Conservation (phyloP, 2,329 filamentous ascomycete genomes). For the Celoporthe dispersa region DNA sequence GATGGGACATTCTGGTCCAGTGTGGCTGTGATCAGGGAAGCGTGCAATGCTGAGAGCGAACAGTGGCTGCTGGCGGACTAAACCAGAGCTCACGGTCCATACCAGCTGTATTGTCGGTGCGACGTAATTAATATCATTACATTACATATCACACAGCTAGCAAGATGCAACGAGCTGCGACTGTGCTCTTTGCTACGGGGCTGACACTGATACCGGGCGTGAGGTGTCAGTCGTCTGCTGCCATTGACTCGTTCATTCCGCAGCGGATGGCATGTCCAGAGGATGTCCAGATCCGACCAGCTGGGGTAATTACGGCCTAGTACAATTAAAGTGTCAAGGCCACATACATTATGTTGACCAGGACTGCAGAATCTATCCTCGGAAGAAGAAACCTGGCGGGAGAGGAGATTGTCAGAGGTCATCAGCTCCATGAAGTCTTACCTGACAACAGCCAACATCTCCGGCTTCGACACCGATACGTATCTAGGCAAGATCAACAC, state of each 20-base stretch:
- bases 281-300: background rate
- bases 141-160: background rate
- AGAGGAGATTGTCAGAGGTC: background rate
- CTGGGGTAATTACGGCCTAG: background rate
- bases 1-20: background rate
- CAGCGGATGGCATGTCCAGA: conserved; percentile 6
- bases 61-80: background rate
- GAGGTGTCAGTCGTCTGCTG: background rate
- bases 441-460: background rate
- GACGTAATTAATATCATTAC: background rate
- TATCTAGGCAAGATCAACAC: background rate
- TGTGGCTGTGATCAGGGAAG: background rate
- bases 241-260: conserved; percentile 6
- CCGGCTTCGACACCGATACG: background rate
- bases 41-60: background rate
- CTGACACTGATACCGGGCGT: background rate
- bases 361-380: conserved; percentile 1
- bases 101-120: background rate
- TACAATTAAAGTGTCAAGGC: too few species aligned
- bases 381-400: background rate
- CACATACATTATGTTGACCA: background rate
- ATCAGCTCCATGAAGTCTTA: background rate
- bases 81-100: background rate
- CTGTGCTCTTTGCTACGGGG: background rate
- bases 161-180: background rate